Evolutionary conservation across 106 monocot genomes (phyloP).

Genomic region (Posidonia australis): DNA sequence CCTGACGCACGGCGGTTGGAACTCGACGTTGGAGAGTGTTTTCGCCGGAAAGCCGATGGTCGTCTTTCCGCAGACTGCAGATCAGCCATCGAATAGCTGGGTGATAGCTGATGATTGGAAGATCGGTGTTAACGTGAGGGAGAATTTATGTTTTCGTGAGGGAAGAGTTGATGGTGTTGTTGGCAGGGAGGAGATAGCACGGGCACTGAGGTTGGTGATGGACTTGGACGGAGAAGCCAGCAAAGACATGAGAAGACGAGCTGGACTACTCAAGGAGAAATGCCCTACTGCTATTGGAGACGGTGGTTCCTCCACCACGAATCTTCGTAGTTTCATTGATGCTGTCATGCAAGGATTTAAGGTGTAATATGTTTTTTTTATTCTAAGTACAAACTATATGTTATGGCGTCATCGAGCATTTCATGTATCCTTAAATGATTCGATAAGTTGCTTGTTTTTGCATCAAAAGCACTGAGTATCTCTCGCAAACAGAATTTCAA

Average conservation of each 20-base stretch:
- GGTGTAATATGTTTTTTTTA: too few relatives aligned
- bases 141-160: neutral
- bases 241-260: conserved; percentile 4
- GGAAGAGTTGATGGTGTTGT: conserved; percentile 1
- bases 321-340: neutral
- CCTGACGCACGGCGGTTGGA: conserved; percentile 78
- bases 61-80: conserved; percentile 37
- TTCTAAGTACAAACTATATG: too few relatives aligned
- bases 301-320: neutral
- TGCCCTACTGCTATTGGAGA: conserved; percentile 8
- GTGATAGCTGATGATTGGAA: conserved; percentile 43
- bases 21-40: conserved; percentile 43
- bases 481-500: too few relatives aligned
- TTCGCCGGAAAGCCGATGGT: conserved; percentile 46
- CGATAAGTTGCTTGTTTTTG: too few relatives aligned
- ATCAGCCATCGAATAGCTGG: conserved; percentile 31
- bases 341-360: neutral
- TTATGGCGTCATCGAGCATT: too few relatives aligned
- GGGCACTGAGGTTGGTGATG: conserved; percentile 7
- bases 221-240: conserved; percentile 5
- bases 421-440: too few relatives aligned
- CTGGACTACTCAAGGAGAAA: neutral
- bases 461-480: too few relatives aligned
- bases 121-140: conserved; percentile 26
- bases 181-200: conserved; percentile 15